Conservation (phyloP, 83 land plant species). For the Larix sibirica region DNA sequence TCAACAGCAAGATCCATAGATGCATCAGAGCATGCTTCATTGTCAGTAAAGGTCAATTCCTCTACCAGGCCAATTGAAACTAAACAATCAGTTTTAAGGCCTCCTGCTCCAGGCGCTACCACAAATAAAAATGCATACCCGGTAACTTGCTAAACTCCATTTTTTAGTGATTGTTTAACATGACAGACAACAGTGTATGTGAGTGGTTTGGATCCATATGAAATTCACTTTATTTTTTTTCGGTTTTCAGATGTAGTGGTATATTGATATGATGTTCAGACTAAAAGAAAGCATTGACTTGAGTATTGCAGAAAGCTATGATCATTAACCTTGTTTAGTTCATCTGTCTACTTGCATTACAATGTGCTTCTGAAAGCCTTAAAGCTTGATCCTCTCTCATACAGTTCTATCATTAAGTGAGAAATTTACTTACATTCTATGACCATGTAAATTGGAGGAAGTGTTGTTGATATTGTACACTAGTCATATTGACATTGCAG, state of each 20-base stretch:
- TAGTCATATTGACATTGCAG: no score
- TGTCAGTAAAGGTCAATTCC: constrained; percentile 16
- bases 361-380: neutral
- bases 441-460: neutral
- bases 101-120: constrained; percentile 9
- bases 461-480: no score
- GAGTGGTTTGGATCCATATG: neutral
- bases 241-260: neutral
- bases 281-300: neutral
- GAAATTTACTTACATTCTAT: neutral
- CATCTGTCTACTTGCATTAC: neutral
- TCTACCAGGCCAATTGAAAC: constrained; percentile 19
- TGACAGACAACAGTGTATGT: neutral
- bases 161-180: neutral
- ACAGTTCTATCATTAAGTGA: neutral
- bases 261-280: neutral
- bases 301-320: neutral
- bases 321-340: neutral
- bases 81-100: constrained; percentile 15
- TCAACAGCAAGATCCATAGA: constrained; percentile 6
- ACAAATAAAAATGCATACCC: constrained; percentile 17
- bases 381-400: neutral
- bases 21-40: constrained; percentile 18
- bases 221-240: neutral
- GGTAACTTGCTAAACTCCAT: constrained; percentile 14